Evolutionary conservation across 805 yeast species (phyloP).

Genomic region (Nakazawaea sp.): DNA sequence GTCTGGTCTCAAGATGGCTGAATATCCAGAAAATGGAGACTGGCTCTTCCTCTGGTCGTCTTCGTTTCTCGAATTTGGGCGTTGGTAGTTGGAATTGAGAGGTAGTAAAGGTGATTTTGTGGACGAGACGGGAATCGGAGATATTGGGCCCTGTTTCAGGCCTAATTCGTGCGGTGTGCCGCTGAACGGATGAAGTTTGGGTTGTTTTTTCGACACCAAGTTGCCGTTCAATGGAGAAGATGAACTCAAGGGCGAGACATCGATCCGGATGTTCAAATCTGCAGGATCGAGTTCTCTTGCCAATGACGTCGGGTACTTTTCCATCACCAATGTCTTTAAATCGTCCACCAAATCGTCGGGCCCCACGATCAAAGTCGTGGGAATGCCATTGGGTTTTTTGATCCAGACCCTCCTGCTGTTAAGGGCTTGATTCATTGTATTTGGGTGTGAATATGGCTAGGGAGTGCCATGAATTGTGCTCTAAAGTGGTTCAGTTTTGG

Average conservation of each 20-base stretch:
- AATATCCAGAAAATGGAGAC: constrained; percentile 10
- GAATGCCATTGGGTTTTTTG: constrained; percentile 38
- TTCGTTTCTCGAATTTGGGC: constrained; percentile 2
- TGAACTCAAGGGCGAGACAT: constrained; percentile 9
- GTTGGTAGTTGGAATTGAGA: background rate
- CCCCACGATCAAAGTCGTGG: constrained; percentile 64
- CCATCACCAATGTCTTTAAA: constrained; percentile 56
- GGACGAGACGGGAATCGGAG: constrained; percentile 22
- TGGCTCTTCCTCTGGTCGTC: constrained; percentile 2
- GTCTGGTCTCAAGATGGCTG: constrained; percentile 46
- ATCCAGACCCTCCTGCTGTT: constrained; percentile 47
- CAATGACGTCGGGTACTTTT: constrained; percentile 62
- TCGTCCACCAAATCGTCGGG: constrained; percentile 74
- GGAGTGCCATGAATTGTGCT: too few species aligned
- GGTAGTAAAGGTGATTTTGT: constrained; percentile 16
- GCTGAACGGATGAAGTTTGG: constrained; percentile 5
- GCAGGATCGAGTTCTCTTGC: constrained; percentile 63
- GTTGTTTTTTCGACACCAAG: background rate
- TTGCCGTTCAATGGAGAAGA: constrained; percentile 3
- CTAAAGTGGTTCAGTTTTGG: background rate
- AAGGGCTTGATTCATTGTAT: background rate
- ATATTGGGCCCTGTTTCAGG: constrained; percentile 7
- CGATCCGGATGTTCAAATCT: constrained; percentile 38
- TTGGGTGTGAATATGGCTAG: background rate
- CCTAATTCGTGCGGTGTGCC: background rate